Percentiles rank a stretch among this genome's conserved stretches.
Evolutionary conservation across 192 early-diverging fungal species (phyloP).

Genomic region (Rhizophagus sp.): DNA sequence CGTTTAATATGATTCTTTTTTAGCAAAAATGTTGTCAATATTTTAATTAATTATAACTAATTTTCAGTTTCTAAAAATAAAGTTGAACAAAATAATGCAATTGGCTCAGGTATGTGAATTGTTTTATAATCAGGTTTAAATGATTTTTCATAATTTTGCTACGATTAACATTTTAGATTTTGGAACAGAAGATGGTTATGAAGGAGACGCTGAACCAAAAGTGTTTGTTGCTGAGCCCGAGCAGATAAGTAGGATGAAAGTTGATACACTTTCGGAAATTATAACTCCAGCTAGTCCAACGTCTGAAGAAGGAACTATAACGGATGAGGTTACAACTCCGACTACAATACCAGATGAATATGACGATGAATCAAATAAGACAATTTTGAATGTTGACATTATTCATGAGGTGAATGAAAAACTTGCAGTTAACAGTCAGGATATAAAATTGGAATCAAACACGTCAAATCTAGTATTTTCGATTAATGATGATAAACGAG

Average conservation of each 20-base stretch:
- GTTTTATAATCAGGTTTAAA: not conserved
- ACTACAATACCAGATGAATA: not conserved
- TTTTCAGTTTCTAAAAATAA: not conserved
- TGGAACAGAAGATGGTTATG: constrained; percentile 17
- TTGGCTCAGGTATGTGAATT: not conserved
- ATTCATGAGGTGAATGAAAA: not conserved
- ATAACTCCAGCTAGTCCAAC: not conserved
- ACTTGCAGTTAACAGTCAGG: not conserved
- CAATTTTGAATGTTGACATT: not conserved
- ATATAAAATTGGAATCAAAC: constrained; percentile 2
- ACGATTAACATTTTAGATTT: not conserved
- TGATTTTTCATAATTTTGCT: too few species aligned
- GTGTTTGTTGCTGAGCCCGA: not conserved
- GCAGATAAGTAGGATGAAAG: not conserved
- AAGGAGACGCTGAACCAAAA: constrained; percentile 23
- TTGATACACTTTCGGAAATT: not conserved
- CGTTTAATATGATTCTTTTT: too few species aligned
- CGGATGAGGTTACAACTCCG: not conserved
- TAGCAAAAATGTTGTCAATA: too few species aligned
- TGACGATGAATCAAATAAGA: not conserved
- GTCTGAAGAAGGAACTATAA: not conserved
- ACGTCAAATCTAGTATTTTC: not conserved
- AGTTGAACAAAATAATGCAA: not conserved
- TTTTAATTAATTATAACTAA: too few species aligned
- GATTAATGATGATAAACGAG: not conserved